These are phyloP conservation scores for Fraxinus latifolia DNA, from an alignment of 305 asterid species.

Conservation along the genomic window DNA sequence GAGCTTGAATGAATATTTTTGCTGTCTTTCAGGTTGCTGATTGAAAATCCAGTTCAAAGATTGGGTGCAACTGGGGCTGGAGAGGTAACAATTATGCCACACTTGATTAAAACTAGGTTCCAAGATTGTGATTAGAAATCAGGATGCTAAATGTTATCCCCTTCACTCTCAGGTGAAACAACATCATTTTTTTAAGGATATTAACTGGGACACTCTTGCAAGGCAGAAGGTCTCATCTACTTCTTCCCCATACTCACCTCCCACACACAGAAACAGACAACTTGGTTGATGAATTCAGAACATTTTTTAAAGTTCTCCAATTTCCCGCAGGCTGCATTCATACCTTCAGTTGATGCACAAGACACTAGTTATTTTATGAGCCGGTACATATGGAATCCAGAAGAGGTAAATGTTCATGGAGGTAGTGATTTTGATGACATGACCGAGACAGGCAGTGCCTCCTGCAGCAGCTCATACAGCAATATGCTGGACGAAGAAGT, in stretches of 20 bases:
- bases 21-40: conserved; percentile 61
- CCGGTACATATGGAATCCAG: conserved; percentile 92
- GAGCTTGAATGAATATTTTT: conserved; percentile 19
- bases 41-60: conserved; percentile 84
- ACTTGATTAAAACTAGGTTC: conserved; percentile 10
- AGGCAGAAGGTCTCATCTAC: conserved; percentile 77
- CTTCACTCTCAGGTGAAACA: conserved; percentile 64
- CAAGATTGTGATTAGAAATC: neutral
- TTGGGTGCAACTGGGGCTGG: conserved; percentile 90
- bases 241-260: conserved; percentile 10
- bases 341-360: conserved; percentile 79
- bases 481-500: conserved; percentile 82
- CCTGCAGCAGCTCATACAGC: conserved; percentile 78
- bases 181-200: conserved; percentile 70
- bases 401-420: conserved; percentile 68
- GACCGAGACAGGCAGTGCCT: conserved; percentile 66
- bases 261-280: neutral
- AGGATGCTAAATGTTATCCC: neutral
- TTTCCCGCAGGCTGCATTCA: conserved; percentile 76
- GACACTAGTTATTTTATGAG: conserved; percentile 99
- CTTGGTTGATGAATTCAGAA: neutral
- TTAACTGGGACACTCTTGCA: conserved; percentile 89
- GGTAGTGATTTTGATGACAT: conserved; percentile 76
- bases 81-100: conserved; percentile 52
- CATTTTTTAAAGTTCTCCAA: conserved; percentile 17